Base-by-base conservation (phyloP, 2,329 filamentous ascomycete species). In the Phaeoacremonium minimum region DNA sequence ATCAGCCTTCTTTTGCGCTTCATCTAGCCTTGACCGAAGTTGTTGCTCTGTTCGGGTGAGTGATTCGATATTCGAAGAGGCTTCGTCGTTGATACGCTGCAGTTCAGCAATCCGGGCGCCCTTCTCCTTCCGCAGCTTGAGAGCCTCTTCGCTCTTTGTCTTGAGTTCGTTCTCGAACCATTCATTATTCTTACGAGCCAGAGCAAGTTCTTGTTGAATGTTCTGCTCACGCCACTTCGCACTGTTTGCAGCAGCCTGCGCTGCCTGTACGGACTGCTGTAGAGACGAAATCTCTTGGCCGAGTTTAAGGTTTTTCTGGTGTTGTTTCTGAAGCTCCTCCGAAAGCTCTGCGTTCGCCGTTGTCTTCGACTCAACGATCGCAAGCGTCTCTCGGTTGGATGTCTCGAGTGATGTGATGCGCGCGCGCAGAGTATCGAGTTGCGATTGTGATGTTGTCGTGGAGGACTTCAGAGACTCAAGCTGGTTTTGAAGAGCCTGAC, bases 101-200 rank as follows among this genome's bases (percentile, higher is more conserved):
- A 98, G 77, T 52, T 94, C 87, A 7, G 89, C 78, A 49, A 97
- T 87, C 28, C 87, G 85, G 2, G 88, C 83, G 44, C 87, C 87
- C 71, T 96, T 97, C 57, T 98, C 93, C 56, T 95, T 97, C 45
- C 93, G 81, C 61, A 86, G 91, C 54, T 90, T 95, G 47, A 91
- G 77, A 32, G 88, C 81, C 56, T 98, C 93, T 7, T 83, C 78
- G 43, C 78, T 83, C 65, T 95, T 95, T 1, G 87, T 90, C 67
- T 95, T 91, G 15, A 97, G 75, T 60, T 98, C 93, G 29, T 75
- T 81, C 54, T 96, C 88, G 38, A 93, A 84, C 86, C 89, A 98
- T 50, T 97, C 91, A 46, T 87, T 87, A 65, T 89, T 95, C 52
- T 85, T 85, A 57, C 88, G 89, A 14, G 91, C 80, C 38, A 94